Percentiles rank a stretch among this genome's conserved stretches.
Conservation (phyloP, 2,329 filamentous ascomycete species). For the Botrytis galanthina region DNA sequence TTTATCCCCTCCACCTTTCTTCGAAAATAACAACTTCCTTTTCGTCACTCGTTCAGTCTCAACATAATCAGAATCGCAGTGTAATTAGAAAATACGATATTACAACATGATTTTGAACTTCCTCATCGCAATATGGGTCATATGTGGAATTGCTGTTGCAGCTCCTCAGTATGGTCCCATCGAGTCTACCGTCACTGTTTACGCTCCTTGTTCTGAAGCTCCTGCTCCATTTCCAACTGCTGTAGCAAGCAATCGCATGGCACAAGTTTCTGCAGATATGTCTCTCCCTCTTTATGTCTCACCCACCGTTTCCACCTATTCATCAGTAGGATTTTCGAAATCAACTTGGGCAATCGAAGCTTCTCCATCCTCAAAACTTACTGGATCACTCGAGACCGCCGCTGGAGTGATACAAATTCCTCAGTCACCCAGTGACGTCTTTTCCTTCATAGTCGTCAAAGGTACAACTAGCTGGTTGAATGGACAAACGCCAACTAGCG, state of each 20-base stretch:
- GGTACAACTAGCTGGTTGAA: slow-evolving; percentile 31
- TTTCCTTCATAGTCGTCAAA: slow-evolving; percentile 26
- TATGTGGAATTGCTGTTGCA: neutral
- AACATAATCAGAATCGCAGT: neutral
- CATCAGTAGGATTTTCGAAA: neutral
- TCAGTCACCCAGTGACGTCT: neutral
- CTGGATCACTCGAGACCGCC: neutral
- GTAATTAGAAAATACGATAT: neutral
- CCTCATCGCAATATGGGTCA: neutral
- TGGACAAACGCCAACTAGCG: slow-evolving; percentile 27
- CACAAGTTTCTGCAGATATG: neutral
- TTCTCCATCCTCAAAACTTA: neutral
- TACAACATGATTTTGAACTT: neutral
- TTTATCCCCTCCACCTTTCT: neutral
- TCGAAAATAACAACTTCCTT: neutral
- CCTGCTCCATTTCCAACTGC: neutral
- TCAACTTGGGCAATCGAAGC: neutral
- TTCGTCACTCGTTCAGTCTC: neutral
- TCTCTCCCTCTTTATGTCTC: neutral
- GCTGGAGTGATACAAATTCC: neutral
- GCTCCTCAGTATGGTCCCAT: neutral
- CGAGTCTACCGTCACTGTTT: neutral
- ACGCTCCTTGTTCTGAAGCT: neutral
- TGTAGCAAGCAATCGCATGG: neutral
- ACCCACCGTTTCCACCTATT: neutral